Evolutionary conservation across 2,329 filamentous ascomycete genomes (phyloP).

Genomic region (Hymenoscyphus salicellus): DNA sequence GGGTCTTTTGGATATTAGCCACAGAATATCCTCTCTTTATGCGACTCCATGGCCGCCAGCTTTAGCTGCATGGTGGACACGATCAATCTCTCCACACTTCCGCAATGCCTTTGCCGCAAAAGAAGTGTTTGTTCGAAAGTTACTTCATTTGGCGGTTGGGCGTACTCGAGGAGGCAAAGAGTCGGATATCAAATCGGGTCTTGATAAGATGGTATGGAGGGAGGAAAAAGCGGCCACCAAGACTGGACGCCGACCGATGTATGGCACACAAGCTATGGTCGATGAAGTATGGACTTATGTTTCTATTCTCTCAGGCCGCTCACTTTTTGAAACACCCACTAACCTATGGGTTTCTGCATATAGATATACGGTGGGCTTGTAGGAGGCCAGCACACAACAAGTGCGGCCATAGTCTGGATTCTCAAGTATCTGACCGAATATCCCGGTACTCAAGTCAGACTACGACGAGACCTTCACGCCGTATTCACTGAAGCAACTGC

Average conservation of each 20-base stretch:
- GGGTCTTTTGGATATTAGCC: neutral
- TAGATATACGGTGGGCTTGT: neutral
- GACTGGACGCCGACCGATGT: constrained; percentile 1
- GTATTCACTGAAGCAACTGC: no score
- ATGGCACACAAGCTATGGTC: neutral
- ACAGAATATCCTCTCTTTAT: neutral
- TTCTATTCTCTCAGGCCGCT: no score
- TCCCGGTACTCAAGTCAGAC: neutral
- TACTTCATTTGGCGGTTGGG: neutral
- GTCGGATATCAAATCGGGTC: neutral
- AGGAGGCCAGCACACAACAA: constrained; percentile 2
- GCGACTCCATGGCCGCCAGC: no score
- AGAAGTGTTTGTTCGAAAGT: neutral
- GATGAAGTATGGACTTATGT: no score
- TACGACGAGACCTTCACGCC: no score
- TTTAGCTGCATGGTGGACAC: no score
- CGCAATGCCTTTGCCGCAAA: no score
- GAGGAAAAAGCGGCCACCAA: constrained; percentile 5
- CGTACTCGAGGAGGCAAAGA: neutral
- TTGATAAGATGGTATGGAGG: neutral
- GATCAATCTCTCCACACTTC: no score
- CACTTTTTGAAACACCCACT: no score
- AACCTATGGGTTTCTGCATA: neutral
- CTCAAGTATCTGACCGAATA: constrained; percentile 2
- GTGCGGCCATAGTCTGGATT: constrained; percentile 4